Conservation (phyloP, 805 yeast species). For the Barnettozyma wickerhamii region DNA sequence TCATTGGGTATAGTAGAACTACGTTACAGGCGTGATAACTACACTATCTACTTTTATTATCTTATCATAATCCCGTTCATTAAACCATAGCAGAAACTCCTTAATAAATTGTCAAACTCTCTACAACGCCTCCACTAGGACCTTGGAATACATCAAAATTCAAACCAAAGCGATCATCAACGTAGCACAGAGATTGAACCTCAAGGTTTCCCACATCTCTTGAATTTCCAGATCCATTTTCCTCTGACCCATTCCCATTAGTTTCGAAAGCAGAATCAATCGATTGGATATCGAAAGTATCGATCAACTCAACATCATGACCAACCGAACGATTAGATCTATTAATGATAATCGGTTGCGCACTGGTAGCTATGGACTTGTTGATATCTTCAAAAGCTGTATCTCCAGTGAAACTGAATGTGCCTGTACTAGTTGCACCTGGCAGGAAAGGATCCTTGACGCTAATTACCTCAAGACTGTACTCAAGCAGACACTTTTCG, state of each 20-base stretch:
- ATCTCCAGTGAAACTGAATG: slow-evolving; percentile 2
- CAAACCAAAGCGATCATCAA: slow-evolving; percentile 6
- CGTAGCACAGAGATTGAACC: slow-evolving; percentile 5
- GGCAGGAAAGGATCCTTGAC: too few species aligned
- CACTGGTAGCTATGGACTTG: neutral
- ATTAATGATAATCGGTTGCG: slow-evolving; percentile 16
- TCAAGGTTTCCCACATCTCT: slow-evolving; percentile 14
- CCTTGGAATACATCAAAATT: slow-evolving; percentile 8
- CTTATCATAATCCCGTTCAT: too few species aligned
- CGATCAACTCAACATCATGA: slow-evolving; percentile 27
- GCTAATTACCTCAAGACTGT: too few species aligned
- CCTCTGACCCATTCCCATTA: too few species aligned
- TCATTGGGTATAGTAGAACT: too few species aligned
- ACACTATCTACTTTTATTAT: too few species aligned
- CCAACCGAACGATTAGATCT: slow-evolving; percentile 12
- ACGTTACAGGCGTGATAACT: too few species aligned
- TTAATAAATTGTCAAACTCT: slow-evolving; percentile 8
- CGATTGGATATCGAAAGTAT: slow-evolving; percentile 34
- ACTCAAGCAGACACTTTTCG: slow-evolving; percentile 41
- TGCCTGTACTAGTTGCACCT: too few species aligned
- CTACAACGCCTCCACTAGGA: slow-evolving; percentile 3
- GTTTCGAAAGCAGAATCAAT: neutral
- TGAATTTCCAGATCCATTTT: too few species aligned
- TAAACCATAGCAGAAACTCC: neutral
- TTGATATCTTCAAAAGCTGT: neutral